A percentile compares a stretch with the other conserved stretches of the same genome.
phyloP scores from a whole-genome alignment of 1,284 basidiomycete species.

The Limonomyces culmigenus region DNA sequence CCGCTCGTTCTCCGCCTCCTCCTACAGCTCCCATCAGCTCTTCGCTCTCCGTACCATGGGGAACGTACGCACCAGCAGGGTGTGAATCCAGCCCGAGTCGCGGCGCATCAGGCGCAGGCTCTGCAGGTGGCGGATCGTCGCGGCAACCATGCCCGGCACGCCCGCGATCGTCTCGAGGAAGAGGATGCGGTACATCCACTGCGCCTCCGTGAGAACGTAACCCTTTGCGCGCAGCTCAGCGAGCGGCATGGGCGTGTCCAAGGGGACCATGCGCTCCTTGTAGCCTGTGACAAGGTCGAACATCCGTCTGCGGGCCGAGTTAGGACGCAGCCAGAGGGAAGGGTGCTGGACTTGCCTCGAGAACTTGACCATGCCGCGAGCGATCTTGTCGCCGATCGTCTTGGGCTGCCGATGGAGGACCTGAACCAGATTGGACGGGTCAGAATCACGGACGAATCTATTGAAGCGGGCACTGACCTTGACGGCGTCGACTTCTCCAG shows the following conservation, averaged over 20 bases:
- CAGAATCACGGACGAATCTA: background rate
- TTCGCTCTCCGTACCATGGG: no score
- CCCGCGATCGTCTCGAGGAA: conserved; percentile 62
- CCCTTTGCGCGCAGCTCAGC: conserved; percentile 58
- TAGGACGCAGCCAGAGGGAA: background rate
- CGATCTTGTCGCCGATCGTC: conserved; percentile 58
- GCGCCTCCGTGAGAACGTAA: conserved; percentile 52
- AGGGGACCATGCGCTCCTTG: conserved; percentile 53
- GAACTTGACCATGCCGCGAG: conserved; percentile 42
- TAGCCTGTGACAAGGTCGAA: conserved; percentile 76
- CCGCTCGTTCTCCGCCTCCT: conserved; percentile 92
- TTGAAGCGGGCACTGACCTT: conserved; percentile 23
- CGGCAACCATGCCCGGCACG: conserved; percentile 89
- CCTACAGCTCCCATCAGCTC: no score
- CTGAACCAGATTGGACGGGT: conserved; percentile 15
- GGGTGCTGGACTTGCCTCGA: conserved; percentile 22
- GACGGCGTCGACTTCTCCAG: conserved; percentile 65
- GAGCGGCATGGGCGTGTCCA: conserved; percentile 40
- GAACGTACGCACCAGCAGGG: no score
- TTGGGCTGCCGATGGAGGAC: conserved; percentile 55
- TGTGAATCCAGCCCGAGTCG: conserved; percentile 80
- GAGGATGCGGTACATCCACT: conserved; percentile 40
- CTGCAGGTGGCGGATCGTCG: conserved; percentile 68
- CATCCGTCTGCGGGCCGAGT: conserved; percentile 21
- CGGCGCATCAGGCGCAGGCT: conserved; percentile 75